Evolutionary conservation across 169 alveolate species (phyloP), one percentile per base, ranked within the genome.

Genomic region (Theileria parva): DNA sequence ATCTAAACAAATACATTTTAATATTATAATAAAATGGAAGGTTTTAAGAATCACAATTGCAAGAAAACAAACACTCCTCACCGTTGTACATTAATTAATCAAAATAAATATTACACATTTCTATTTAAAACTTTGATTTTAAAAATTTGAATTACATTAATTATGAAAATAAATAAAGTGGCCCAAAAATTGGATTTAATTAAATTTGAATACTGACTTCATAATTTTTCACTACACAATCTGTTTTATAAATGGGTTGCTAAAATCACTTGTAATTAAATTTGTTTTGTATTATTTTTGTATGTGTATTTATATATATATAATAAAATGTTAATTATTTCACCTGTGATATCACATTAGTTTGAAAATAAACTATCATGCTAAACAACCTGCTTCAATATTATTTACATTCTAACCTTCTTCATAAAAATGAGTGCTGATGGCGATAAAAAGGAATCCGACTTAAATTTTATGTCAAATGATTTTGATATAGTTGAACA

Each of bases 401-500:
- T 28, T 63, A 32, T 27, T n/a, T 27, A 30, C 7, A n/a, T 63
- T 30, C n/a, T 13, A 63, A 27, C 39, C 8, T 25, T 63, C 32
- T 6, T 27, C 28, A 37, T 27, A 34, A 71, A 51, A 2, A 80
- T 80, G 84, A 68, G 32, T 37, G 53, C 34, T 44, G 32, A 27
- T 57, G 65, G 61, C 12, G 23, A 12, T 17, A 27, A 4, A 32
- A 53, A 64, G 21, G 80, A 75, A 13, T 74, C 8, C 21, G 67
- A 21, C 21, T 44, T 34, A 1, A 70, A 27, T 7, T 19, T 17
- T 5, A 60, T 71, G 65, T 75, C 76, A 59, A 83, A 83, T 44
- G 89, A 83, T 68, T 83, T 83, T 59, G 89, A 83, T 44, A 76
- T 83, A 67, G 86, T 83, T 30, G 89, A 83, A 76, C 89, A 83